Conservation (phyloP, 306 rosid genomes). For the Citrullus colocynthis region DNA sequence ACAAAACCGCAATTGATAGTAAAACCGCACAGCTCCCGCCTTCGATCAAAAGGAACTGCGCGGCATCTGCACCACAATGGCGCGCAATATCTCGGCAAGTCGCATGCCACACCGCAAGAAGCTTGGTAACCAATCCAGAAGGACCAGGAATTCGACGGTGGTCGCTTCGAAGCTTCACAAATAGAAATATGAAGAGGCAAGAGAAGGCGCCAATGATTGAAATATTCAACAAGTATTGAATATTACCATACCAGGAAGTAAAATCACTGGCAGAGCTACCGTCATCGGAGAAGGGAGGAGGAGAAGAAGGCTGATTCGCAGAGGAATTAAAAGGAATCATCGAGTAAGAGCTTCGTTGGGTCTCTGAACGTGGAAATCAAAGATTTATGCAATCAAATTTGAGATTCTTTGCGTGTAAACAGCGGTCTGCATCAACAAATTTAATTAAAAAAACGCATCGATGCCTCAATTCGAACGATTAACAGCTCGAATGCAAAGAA, state of each 20-base stretch:
- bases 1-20: slow-evolving; percentile 32
- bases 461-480: neutral
- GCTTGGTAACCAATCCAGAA: slow-evolving; percentile 54
- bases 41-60: slow-evolving; percentile 79
- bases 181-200: slow-evolving; percentile 65
- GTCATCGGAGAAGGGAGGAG: slow-evolving; percentile 39
- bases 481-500: neutral
- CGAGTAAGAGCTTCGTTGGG: neutral
- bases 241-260: slow-evolving; percentile 77
- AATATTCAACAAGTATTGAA: slow-evolving; percentile 76
- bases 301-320: slow-evolving; percentile 31
- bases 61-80: slow-evolving; percentile 95
- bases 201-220: slow-evolving; percentile 68
- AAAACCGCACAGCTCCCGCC: slow-evolving; percentile 84
- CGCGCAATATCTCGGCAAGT: slow-evolving; percentile 71
- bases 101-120: slow-evolving; percentile 91
- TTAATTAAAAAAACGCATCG: neutral
- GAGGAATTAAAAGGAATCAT: slow-evolving; percentile 3
- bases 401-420: neutral
- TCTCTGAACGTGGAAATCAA: neutral
- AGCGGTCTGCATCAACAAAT: neutral
- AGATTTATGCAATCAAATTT: neutral
- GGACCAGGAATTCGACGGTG: slow-evolving; percentile 93
- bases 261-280: slow-evolving; percentile 21
- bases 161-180: slow-evolving; percentile 90